Evolutionary conservation across 2,329 filamentous ascomycete genomes (phyloP).

Genomic region (Epicoccum sorghinum): DNA sequence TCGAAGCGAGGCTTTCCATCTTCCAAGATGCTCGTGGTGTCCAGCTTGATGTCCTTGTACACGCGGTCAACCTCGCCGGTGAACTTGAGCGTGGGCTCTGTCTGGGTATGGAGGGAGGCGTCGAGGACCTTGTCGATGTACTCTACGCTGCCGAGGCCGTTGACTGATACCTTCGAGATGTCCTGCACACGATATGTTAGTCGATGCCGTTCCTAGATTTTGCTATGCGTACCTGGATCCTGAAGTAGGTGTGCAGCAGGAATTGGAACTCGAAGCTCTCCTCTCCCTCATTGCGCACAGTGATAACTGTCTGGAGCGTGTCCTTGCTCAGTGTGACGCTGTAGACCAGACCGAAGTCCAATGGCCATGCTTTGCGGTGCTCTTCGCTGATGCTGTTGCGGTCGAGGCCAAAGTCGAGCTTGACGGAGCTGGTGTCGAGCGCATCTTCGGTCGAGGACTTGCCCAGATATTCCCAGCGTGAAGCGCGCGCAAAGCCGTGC

Average conservation of each 20-base stretch:
- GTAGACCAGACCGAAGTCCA: constrained; percentile 89
- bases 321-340: constrained; percentile 82
- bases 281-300: constrained; percentile 86
- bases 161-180: constrained; percentile 73
- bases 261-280: constrained; percentile 89
- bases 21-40: constrained; percentile 68
- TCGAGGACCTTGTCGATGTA: constrained; percentile 86
- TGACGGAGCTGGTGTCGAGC: constrained; percentile 65
- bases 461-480: constrained; percentile 91
- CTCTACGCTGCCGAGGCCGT: constrained; percentile 74
- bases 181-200: constrained; percentile 61
- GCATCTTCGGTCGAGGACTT: constrained; percentile 75
- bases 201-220: no score
- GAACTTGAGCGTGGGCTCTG: constrained; percentile 70
- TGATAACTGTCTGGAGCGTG: constrained; percentile 78
- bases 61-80: constrained; percentile 84
- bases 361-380: constrained; percentile 77
- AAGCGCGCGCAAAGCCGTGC: constrained; percentile 92
- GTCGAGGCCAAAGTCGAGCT: constrained; percentile 94
- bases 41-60: constrained; percentile 71
- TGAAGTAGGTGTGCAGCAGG: constrained; percentile 89
- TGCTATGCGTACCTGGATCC: constrained; percentile 67
- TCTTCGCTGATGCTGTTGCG: constrained; percentile 72
- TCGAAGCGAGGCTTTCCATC: constrained; percentile 70
- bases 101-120: constrained; percentile 67